A percentile compares a stretch with the other conserved stretches of the same genome.
Conservation (phyloP, 495 filamentous ascomycete species). For the Usnea hakonensis region DNA sequence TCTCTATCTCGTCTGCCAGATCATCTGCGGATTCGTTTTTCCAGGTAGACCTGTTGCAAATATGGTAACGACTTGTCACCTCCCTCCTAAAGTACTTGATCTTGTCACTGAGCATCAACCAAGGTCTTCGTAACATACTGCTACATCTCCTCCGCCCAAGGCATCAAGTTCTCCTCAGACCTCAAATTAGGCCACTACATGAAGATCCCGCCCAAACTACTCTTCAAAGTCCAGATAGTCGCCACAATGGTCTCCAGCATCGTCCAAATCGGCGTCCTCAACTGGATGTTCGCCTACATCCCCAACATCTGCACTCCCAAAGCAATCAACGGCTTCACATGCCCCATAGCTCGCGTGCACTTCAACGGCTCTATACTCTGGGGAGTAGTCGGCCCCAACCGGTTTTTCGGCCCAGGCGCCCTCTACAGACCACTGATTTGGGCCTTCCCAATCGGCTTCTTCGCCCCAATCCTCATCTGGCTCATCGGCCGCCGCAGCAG, state of each 20-base stretch:
- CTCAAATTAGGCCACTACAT: slow-evolving; percentile 88
- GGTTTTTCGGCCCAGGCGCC: slow-evolving; percentile 67
- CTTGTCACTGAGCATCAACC: too few species aligned
- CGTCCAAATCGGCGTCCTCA: slow-evolving; percentile 73
- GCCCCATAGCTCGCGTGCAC: slow-evolving; percentile 78
- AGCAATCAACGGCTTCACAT: slow-evolving; percentile 79
- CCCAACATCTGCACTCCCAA: slow-evolving; percentile 66
- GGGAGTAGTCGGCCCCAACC: slow-evolving; percentile 72
- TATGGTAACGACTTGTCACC: slow-evolving; percentile 41
- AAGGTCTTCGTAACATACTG: slow-evolving; percentile 72
- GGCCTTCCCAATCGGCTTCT: slow-evolving; percentile 68
- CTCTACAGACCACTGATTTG: slow-evolving; percentile 64
- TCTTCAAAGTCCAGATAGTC: slow-evolving; percentile 74
- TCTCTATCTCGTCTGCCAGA: slow-evolving; percentile 71
- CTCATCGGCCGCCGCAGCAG: slow-evolving; percentile 45
- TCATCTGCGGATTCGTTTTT: slow-evolving; percentile 70
- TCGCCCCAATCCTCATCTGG: slow-evolving; percentile 64
- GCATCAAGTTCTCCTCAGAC: slow-evolving; percentile 78
- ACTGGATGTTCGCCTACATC: slow-evolving; percentile 82
- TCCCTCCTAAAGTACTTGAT: background rate
- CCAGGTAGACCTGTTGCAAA: slow-evolving; percentile 78
- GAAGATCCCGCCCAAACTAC: slow-evolving; percentile 78
- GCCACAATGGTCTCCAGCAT: slow-evolving; percentile 71
- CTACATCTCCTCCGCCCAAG: slow-evolving; percentile 73
- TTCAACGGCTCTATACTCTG: slow-evolving; percentile 86